Evolutionary conservation across 768 basidiomycete genomes (phyloP), one percentile per base, ranked within the genome.

Genomic region (Russula olivacea): DNA sequence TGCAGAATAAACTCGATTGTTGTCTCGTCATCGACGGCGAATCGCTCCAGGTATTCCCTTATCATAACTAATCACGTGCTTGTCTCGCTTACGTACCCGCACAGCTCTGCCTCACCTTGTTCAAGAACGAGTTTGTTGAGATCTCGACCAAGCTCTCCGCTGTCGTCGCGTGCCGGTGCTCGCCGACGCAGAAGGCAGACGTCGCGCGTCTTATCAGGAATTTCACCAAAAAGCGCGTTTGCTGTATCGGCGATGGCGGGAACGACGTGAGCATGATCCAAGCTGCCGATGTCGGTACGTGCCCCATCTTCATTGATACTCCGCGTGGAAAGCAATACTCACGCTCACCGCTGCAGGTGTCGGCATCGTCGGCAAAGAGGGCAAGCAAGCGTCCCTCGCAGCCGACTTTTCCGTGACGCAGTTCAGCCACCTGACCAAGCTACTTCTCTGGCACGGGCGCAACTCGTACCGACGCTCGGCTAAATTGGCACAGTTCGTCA

Each of bases 241-340:
- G 96, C 73, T 98, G 97, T 72, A 98, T 98, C 62, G 97, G 97
- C 2, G 97, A 99, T 76, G 97, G 97, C 38, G 97, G 97, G 4
- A 99, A 99, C 73, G 97, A 99, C 72, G 97, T 99, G 66, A 93
- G 91, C 73, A 99, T 99, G 97, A 99, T 99, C 65, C 97, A 98
- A 71, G 97, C 97, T 1, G 97, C 97, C 2, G 93, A 98, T 70
- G 94, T 99, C 62, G 96, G 94, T 93, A 53, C 72, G 93, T 85
- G 5, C 36, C 12, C 48, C 43, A 45, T 45, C 19, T 45, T 45
- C 19, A 10, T n/a, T n/a, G 41, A 19, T 43, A 17, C 15, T 17
- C 17, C 17, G 5, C 19, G 32, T 34, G 32, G 1, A 10, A 34
- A 34, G 10, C 11, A 34, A 34, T 17, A 17, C 45, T n/a, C 45